A percentile compares a stretch with the other conserved stretches of the same genome.
phyloP scores from a whole-genome alignment of 371 early-diverging fungal species.

The Apophysomyces trapeziformis region DNA sequence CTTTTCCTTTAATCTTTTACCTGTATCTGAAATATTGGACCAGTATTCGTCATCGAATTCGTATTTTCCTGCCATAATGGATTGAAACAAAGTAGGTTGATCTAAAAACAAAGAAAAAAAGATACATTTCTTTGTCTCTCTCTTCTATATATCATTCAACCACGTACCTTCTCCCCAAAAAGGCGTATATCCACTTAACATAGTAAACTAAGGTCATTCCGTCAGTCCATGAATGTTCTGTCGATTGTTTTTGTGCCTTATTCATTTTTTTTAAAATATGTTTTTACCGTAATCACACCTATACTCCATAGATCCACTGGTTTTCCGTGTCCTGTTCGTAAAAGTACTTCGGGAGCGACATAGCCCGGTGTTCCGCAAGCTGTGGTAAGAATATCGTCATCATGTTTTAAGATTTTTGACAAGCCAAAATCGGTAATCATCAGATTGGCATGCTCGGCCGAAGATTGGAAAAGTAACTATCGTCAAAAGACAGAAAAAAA shows the following conservation, averaged over 20 bases:
- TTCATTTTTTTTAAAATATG: not conserved
- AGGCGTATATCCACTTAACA: slow-evolving; percentile 86
- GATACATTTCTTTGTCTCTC: not conserved
- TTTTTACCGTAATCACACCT: slow-evolving; percentile 79
- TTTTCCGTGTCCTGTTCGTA: slow-evolving; percentile 68
- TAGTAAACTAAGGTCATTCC: slow-evolving; percentile 54
- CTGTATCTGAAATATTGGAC: slow-evolving; percentile 73
- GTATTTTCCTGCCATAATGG: slow-evolving; percentile 67
- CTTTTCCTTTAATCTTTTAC: slow-evolving; percentile 21
- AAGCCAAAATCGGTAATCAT: slow-evolving; percentile 87
- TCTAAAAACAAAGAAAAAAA: slow-evolving; percentile 24
- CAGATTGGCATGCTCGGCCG: slow-evolving; percentile 54
- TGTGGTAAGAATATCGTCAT: slow-evolving; percentile 69
- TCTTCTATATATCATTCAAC: slow-evolving; percentile 10
- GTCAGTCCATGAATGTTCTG: too few relatives aligned
- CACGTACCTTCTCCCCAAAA: slow-evolving; percentile 73
- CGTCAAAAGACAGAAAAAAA: too few relatives aligned
- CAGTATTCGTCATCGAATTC: slow-evolving; percentile 80
- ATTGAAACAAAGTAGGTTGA: slow-evolving; percentile 59
- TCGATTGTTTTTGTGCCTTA: not conserved
- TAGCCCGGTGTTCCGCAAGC: slow-evolving; percentile 91
- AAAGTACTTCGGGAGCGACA: slow-evolving; percentile 87
- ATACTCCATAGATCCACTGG: slow-evolving; percentile 90
- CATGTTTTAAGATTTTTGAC: slow-evolving; percentile 71
- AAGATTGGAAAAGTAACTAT: slow-evolving; percentile 63